phyloP scores from a whole-genome alignment of 108 stramenopile species.

The Skeletonema grethae region DNA sequence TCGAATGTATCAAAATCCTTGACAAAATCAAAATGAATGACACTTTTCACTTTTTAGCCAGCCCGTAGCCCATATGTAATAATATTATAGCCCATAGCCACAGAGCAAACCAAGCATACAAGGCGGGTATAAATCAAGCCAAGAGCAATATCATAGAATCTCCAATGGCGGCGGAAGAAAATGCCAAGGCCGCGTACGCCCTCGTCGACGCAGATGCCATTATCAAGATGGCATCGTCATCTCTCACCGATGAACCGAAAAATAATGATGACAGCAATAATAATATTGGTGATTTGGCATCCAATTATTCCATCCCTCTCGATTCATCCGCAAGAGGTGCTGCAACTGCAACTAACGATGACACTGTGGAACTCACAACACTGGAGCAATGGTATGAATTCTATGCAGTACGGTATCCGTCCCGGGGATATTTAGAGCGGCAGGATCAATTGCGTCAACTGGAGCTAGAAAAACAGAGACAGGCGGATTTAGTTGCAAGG shows the following conservation, averaged over 20 bases:
- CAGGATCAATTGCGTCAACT: constrained; percentile 7
- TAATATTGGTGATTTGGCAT: constrained; percentile 1
- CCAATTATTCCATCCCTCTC: constrained; percentile 2
- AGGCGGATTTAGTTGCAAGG: not conserved
- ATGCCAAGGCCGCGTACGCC: not conserved
- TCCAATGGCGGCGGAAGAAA: not conserved
- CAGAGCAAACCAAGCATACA: too few species aligned
- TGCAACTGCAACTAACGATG: not conserved
- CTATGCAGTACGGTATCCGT: constrained; percentile 36
- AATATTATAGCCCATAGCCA: too few species aligned
- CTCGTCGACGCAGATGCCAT: not conserved
- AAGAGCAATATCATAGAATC: too few species aligned
- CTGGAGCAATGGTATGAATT: constrained; percentile 38
- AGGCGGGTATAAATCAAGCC: too few species aligned
- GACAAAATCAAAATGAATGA: too few species aligned
- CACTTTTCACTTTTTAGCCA: too few species aligned
- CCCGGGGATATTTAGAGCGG: constrained; percentile 14
- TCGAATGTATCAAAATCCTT: too few species aligned
- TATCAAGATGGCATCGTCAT: not conserved
- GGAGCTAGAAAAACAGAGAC: constrained; percentile 10
- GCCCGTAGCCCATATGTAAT: too few species aligned
- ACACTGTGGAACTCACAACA: constrained; percentile 20
- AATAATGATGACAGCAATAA: not conserved
- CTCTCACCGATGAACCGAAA: not conserved
- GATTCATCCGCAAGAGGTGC: not conserved